phyloP scores from a whole-genome alignment of 2,329 filamentous ascomycete species.

The Colletotrichum spaethianum region DNA sequence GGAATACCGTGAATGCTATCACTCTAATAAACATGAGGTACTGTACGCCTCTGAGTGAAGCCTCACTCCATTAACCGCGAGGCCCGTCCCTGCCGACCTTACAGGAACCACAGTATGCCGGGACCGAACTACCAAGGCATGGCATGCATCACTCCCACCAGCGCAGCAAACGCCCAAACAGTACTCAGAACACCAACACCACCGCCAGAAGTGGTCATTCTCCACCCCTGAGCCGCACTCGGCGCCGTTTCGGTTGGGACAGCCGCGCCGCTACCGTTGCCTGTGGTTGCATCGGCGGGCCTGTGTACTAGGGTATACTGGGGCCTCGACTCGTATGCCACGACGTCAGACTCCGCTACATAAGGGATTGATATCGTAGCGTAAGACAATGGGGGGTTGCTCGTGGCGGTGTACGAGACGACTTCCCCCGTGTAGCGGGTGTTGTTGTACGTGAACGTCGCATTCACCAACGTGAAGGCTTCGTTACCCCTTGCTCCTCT shows the following conservation, averaged over 20 bases:
- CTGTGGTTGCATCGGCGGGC: background rate
- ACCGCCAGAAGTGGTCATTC: background rate
- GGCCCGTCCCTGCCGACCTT: background rate
- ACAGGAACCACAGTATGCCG: background rate
- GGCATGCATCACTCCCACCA: background rate
- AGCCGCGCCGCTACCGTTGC: background rate
- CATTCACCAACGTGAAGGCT: background rate
- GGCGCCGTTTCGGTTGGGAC: background rate
- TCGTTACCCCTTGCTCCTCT: background rate
- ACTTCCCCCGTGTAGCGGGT: background rate
- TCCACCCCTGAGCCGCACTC: background rate
- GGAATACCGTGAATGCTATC: no score
- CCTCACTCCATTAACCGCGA: background rate
- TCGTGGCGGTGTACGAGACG: background rate
- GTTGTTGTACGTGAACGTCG: conserved; percentile 19
- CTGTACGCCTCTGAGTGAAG: background rate
- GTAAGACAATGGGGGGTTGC: background rate
- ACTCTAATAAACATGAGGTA: background rate
- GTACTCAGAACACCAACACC: background rate
- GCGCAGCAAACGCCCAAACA: background rate
- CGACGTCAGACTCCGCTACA: accelerated
- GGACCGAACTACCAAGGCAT: background rate
- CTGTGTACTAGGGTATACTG: background rate
- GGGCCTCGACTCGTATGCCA: background rate
- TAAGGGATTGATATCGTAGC: background rate